phyloP scores from a whole-genome alignment of 2,329 filamentous ascomycete species.

The Hymenoscyphus fructigenus region DNA sequence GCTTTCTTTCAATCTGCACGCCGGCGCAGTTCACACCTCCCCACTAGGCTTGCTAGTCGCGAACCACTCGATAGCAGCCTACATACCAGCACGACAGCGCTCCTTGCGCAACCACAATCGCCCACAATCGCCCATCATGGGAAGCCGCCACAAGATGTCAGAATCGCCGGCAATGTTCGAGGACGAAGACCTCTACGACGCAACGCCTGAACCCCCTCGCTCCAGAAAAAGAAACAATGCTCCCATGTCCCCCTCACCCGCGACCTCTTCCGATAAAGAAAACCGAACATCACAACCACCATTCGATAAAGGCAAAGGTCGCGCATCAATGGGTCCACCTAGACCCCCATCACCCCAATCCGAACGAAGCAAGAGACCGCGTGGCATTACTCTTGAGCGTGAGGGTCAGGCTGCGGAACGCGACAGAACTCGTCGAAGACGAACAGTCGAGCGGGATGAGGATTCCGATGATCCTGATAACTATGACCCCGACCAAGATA shows the following conservation, averaged over 20 bases:
- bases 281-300: conserved; percentile 38
- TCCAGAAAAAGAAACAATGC: conserved; percentile 16
- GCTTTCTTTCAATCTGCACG: background rate
- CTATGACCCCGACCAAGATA: conserved; percentile 82
- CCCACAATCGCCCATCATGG: conserved; percentile 3
- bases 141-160: conserved; percentile 25
- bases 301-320: conserved; percentile 44
- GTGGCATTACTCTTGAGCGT: conserved; percentile 19
- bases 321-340: conserved; percentile 39
- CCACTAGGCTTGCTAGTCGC: background rate
- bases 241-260: conserved; percentile 35
- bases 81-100: background rate
- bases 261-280: conserved; percentile 49
- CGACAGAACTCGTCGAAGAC: conserved; percentile 27
- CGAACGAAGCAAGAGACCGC: conserved; percentile 29
- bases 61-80: background rate
- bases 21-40: background rate
- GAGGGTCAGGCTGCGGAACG: conserved; percentile 22
- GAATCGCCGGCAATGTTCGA: conserved; percentile 30
- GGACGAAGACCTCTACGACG: conserved; percentile 34
- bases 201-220: conserved; percentile 31
- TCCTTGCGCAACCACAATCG: background rate
- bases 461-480: conserved; percentile 37
- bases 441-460: conserved; percentile 35
- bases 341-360: conserved; percentile 15